Percentiles rank a stretch among this genome's conserved stretches.
Conservation (phyloP, 208 protist genomes). For the Crithidia sp. region DNA sequence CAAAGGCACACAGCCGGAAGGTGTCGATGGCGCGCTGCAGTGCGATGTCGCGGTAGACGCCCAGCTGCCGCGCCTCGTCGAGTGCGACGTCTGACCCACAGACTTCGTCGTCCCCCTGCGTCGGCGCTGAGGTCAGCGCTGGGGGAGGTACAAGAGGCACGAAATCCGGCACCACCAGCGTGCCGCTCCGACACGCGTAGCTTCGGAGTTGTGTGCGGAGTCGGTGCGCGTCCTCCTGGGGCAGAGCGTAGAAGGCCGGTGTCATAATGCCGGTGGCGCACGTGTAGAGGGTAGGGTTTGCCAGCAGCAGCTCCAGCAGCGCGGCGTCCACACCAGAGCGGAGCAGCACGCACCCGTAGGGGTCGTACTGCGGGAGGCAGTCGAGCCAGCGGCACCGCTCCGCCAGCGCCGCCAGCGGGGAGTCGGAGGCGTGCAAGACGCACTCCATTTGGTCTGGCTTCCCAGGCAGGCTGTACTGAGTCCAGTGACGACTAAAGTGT, state of each 20-base stretch:
- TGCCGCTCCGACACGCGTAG: slow-evolving; percentile 8
- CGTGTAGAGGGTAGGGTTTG: slow-evolving; percentile 58
- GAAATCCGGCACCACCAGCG: slow-evolving; percentile 7
- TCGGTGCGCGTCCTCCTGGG: slow-evolving; percentile 22
- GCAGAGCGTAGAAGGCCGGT: slow-evolving; percentile 21
- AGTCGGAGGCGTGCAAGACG: slow-evolving; percentile 72
- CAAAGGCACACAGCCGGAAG: slow-evolving; percentile 20
- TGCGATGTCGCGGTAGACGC: slow-evolving; percentile 15
- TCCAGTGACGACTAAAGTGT: slow-evolving; percentile 61
- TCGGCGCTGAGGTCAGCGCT: not conserved
- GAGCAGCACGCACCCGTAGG: slow-evolving; percentile 68
- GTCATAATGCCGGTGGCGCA: slow-evolving; percentile 20
- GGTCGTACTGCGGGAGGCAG: slow-evolving; percentile 55
- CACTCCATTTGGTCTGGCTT: slow-evolving; percentile 77
- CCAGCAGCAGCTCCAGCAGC: slow-evolving; percentile 46
- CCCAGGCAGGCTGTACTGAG: slow-evolving; percentile 54
- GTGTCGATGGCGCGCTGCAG: slow-evolving; percentile 15
- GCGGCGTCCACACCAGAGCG: slow-evolving; percentile 48
- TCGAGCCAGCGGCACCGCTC: slow-evolving; percentile 85
- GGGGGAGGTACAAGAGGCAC: slow-evolving; percentile 19
- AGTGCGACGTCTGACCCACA: no score
- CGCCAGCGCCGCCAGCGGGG: slow-evolving; percentile 78
- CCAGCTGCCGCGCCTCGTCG: slow-evolving; percentile 11
- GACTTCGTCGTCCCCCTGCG: not conserved
- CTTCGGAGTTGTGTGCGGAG: slow-evolving; percentile 24